These are phyloP conservation scores for Cryomyces antarcticus DNA, from an alignment of 495 filamentous ascomycete genomes.

Conservation along the genomic window DNA sequence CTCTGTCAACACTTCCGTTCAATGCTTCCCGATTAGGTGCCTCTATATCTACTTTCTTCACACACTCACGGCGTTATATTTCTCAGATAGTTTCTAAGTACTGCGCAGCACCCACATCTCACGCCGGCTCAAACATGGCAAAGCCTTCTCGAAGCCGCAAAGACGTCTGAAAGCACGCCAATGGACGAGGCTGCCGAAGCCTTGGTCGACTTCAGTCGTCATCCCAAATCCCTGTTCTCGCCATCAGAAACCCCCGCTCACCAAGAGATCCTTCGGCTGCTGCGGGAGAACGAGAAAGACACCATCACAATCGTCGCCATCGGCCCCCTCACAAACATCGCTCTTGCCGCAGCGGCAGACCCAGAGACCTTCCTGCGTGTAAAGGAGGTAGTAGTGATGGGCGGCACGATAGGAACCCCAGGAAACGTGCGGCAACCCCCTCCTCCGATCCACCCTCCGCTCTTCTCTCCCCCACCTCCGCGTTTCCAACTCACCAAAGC, in stretches of 20 bases:
- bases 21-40: too few species aligned
- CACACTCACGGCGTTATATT: too few species aligned
- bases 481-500: conserved; percentile 14
- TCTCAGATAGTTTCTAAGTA: too few species aligned
- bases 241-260: conserved; percentile 53
- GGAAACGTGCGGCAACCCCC: conserved; percentile 42
- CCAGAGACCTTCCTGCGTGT: conserved; percentile 69
- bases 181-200: conserved; percentile 10
- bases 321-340: conserved; percentile 80
- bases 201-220: conserved; percentile 9
- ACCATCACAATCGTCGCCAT: conserved; percentile 79
- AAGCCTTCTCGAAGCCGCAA: conserved; percentile 46
- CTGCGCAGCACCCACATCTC: conserved; percentile 60
- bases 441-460: conserved; percentile 2
- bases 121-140: conserved; percentile 71
- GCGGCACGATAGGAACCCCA: conserved; percentile 54
- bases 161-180: conserved; percentile 7
- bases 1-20: too few species aligned
- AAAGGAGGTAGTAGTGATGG: conserved; percentile 94
- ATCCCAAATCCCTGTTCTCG: conserved; percentile 33
- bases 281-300: conserved; percentile 56
- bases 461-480: conserved; percentile 4
- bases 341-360: conserved; percentile 67
- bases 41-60: too few species aligned
- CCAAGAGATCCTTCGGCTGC: conserved; percentile 64